Evolutionary conservation across 768 basidiomycete genomes (phyloP).

Genomic region (Hypholoma fasciculare): DNA sequence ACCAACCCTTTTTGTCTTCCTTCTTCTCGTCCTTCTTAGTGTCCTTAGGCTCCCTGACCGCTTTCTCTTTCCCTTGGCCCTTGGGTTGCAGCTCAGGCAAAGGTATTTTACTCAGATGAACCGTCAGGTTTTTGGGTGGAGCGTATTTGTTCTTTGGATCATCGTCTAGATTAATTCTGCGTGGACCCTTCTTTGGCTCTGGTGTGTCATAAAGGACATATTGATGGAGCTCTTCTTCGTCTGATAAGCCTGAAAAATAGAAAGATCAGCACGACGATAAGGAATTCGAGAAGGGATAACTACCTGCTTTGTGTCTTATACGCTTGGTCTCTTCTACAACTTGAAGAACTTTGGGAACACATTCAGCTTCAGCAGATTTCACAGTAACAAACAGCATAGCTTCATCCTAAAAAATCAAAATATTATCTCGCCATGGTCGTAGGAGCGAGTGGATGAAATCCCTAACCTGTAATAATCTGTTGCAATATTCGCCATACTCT

Average conservation of each 20-base stretch:
- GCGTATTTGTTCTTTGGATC: constrained; percentile 54
- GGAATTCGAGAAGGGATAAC: constrained; percentile 9
- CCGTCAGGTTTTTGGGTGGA: constrained; percentile 65
- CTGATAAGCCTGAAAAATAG: constrained; percentile 36
- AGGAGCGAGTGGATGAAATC: background rate
- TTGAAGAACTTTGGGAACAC: constrained; percentile 78
- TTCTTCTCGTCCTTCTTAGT: constrained; percentile 37
- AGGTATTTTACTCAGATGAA: constrained; percentile 84
- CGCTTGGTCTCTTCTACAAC: constrained; percentile 82
- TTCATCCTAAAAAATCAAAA: constrained; percentile 52
- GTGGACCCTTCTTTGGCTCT: constrained; percentile 51
- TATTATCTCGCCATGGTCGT: background rate
- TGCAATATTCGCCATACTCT: constrained; percentile 73
- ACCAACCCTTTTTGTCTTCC: constrained; percentile 45
- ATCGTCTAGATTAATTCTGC: constrained; percentile 71
- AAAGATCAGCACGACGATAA: constrained; percentile 1
- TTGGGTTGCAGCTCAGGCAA: constrained; percentile 82
- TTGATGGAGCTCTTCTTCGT: constrained; percentile 67
- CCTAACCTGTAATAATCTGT: constrained; percentile 59
- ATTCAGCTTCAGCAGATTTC: constrained; percentile 56
- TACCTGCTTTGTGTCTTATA: constrained; percentile 74
- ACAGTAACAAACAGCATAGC: constrained; percentile 81
- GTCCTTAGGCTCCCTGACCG: constrained; percentile 27
- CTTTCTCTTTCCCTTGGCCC: constrained; percentile 25
- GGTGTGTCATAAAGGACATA: constrained; percentile 72